A percentile compares a stretch with the other conserved stretches of the same genome.
Evolutionary conservation across 495 filamentous ascomycete genomes (phyloP).

Genomic region (Aspergillus mulundensis): DNA sequence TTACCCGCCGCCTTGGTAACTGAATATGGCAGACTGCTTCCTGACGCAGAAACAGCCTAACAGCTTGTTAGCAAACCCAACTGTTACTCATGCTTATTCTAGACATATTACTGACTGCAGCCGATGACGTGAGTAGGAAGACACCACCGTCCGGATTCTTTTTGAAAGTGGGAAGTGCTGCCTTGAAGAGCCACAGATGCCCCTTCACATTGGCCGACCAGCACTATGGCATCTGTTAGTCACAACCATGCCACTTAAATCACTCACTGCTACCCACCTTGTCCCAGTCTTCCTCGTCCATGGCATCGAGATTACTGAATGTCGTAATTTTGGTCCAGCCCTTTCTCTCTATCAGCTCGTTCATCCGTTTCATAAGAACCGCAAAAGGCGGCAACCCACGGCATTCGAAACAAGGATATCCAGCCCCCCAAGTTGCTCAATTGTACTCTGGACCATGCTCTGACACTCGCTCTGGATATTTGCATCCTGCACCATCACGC

Average conservation of each 20-base stretch:
- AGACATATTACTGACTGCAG: conserved; percentile 39
- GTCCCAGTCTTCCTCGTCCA: conserved; percentile 67
- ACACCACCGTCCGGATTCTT: conserved; percentile 65
- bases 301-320: conserved; percentile 60
- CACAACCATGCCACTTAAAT: neutral
- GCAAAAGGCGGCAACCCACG: conserved; percentile 35
- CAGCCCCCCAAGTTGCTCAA: conserved; percentile 58
- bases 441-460: conserved; percentile 49
- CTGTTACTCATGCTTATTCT: conserved; percentile 1
- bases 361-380: neutral
- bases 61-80: neutral
- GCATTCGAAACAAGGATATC: conserved; percentile 72
- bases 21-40: conserved; percentile 62
- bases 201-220: conserved; percentile 69
- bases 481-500: conserved; percentile 47
- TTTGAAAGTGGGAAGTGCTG: conserved; percentile 61
- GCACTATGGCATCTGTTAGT: conserved; percentile 41
- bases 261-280: conserved; percentile 38
- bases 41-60: conserved; percentile 43
- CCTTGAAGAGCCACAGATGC: conserved; percentile 57
- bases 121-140: conserved; percentile 64
- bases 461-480: conserved; percentile 53
- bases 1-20: conserved; percentile 62
- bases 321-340: conserved; percentile 63
- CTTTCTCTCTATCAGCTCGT: conserved; percentile 28